A percentile compares a stretch with the other conserved stretches of the same genome.
Evolutionary conservation across 805 yeast species (phyloP).

Genomic region (Zygotorulaspora sp.): DNA sequence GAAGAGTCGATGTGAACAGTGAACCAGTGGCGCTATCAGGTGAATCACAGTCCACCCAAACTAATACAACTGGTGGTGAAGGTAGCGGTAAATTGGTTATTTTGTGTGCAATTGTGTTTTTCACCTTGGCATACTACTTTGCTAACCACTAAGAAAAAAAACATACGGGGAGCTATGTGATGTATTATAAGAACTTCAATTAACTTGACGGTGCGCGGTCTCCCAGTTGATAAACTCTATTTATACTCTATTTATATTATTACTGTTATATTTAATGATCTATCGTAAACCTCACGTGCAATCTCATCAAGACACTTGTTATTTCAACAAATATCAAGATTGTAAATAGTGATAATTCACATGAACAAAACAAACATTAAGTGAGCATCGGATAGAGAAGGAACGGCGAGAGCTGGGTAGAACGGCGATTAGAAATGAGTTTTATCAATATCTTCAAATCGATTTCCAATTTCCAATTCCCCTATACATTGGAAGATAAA

Average conservation of each 20-base stretch:
- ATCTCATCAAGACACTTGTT: too few species aligned
- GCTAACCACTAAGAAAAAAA: conserved; percentile 8
- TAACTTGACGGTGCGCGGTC: background rate
- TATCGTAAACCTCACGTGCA: background rate
- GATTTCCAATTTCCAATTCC: conserved; percentile 32
- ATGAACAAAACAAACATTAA: too few species aligned
- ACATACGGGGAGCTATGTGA: background rate
- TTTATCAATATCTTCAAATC: conserved; percentile 31
- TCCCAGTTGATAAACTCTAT: background rate
- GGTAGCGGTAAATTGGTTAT: conserved; percentile 74
- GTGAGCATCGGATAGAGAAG: too few species aligned
- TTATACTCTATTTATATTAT: background rate
- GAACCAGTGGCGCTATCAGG: conserved; percentile 30
- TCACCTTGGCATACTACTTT: conserved; percentile 28
- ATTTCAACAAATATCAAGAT: too few species aligned
- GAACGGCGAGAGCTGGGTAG: too few species aligned
- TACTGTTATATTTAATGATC: background rate
- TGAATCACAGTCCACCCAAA: conserved; percentile 37
- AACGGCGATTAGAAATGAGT: conserved; percentile 27
- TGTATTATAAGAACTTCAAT: background rate
- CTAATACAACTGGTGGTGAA: conserved; percentile 48
- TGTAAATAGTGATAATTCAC: too few species aligned
- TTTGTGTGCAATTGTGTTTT: conserved; percentile 57
- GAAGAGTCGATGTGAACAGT: conserved; percentile 68
- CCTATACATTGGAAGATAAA: conserved; percentile 26